Percentiles rank a stretch among this genome's conserved stretches.
phyloP scores from a whole-genome alignment of 2,329 filamentous ascomycete genomes.

The Ophiognomonia clavigignenti-juglandacearum region DNA sequence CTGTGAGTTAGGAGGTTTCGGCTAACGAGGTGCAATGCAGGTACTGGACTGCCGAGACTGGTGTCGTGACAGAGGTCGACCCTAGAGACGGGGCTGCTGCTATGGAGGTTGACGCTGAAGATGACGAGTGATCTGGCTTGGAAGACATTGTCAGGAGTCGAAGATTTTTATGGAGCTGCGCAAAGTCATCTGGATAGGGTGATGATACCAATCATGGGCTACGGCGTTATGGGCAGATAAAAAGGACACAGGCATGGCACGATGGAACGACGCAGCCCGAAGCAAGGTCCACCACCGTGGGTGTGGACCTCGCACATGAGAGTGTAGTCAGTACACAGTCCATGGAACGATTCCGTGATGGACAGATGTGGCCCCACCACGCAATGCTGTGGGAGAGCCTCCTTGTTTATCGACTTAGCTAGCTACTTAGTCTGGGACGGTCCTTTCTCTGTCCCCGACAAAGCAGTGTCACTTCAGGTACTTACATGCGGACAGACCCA shows the following conservation, averaged over 20 bases:
- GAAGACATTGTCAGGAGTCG: background rate
- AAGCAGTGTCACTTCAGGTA: background rate
- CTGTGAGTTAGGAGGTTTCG: too few relatives aligned
- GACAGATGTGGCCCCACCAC: too few relatives aligned
- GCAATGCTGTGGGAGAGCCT: background rate
- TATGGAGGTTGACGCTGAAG: conserved; percentile 23
- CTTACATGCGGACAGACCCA: background rate
- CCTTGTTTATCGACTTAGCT: background rate
- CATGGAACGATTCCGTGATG: too few relatives aligned
- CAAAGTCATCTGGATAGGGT: background rate
- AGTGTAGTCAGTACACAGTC: too few relatives aligned
- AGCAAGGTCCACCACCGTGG: background rate
- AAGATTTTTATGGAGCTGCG: background rate
- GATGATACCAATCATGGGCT: conserved; percentile 12
- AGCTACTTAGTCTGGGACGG: background rate
- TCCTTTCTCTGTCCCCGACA: background rate
- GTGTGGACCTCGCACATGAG: too few relatives aligned
- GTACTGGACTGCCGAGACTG: conserved; percentile 58
- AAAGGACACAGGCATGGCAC: background rate
- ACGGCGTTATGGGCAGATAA: conserved; percentile 10
- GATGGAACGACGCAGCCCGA: background rate
- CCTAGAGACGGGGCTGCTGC: conserved; percentile 25
- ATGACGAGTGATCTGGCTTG: conserved; percentile 15
- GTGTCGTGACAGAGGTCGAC: conserved; percentile 54
- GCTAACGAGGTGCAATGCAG: conserved; percentile 29